Percentiles rank a stretch among this genome's conserved stretches.
Evolutionary conservation across 257 asterid species (phyloP).

Genomic region (Leptodermis oblonga): DNA sequence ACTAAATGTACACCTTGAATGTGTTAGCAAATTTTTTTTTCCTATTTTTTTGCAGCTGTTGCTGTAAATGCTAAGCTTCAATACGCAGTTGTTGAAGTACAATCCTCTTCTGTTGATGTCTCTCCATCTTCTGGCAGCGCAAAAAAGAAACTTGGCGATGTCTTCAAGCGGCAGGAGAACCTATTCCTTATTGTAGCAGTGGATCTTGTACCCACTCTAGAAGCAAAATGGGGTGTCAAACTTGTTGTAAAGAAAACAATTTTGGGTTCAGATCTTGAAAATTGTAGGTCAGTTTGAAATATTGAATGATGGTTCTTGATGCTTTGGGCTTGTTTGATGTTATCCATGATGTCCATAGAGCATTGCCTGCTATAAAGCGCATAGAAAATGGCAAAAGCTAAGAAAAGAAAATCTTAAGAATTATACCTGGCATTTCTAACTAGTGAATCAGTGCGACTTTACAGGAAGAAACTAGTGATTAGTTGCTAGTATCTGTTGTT

Average conservation of each 20-base stretch:
- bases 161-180: constrained; percentile 49
- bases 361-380: background rate
- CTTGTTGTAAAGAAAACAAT: constrained; percentile 63
- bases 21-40: background rate
- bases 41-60: constrained; percentile 52
- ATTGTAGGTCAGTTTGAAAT: constrained; percentile 55
- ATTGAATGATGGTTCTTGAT: background rate
- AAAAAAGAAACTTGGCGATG: constrained; percentile 63
- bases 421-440: background rate
- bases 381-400: background rate
- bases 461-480: background rate
- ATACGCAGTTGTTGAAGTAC: constrained; percentile 84
- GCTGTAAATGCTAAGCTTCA: constrained; percentile 91
- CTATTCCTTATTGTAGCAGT: constrained; percentile 63
- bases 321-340: background rate
- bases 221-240: constrained; percentile 83
- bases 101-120: constrained; percentile 35
- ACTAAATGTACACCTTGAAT: constrained; percentile 7
- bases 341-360: background rate
- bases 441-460: background rate
- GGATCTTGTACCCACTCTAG: constrained; percentile 82
- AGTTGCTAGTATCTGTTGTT: background rate
- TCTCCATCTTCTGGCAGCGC: constrained; percentile 41
- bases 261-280: constrained; percentile 80
- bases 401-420: background rate